Evolutionary conservation across 1,284 basidiomycete genomes (phyloP).

Genomic region (Neonothopanus nambi): DNA sequence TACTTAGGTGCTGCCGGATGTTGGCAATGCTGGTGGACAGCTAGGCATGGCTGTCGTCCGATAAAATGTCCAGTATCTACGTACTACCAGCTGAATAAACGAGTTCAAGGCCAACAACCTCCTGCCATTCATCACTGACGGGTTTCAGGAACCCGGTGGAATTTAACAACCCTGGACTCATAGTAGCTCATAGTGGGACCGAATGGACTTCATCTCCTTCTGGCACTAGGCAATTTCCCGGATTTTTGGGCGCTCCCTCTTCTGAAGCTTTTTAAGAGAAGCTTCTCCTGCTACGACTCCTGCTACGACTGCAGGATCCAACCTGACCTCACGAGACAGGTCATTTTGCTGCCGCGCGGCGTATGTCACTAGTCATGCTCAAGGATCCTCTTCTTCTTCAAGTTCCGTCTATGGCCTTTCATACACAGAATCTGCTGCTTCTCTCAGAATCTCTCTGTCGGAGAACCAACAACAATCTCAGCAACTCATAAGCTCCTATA

Average conservation of each 20-base stretch:
- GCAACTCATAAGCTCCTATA: too few relatives aligned
- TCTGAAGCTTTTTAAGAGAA: too few relatives aligned
- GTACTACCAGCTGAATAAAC: slow-evolving; percentile 36
- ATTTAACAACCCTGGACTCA: slow-evolving; percentile 61
- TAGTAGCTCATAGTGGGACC: slow-evolving; percentile 27
- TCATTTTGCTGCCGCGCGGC: slow-evolving; percentile 42
- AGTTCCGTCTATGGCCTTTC: too few relatives aligned
- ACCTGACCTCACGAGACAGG: slow-evolving; percentile 38
- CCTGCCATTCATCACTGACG: slow-evolving; percentile 45
- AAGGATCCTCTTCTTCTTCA: not conserved
- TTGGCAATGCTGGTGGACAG: slow-evolving; percentile 31
- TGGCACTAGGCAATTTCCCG: not conserved
- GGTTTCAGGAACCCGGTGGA: slow-evolving; percentile 64
- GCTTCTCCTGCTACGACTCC: not conserved
- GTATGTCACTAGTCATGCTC: not conserved
- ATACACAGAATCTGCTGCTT: too few relatives aligned
- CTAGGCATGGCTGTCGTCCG: slow-evolving; percentile 48
- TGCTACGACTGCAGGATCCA: slow-evolving; percentile 19
- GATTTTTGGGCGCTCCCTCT: not conserved
- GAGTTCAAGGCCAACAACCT: slow-evolving; percentile 26
- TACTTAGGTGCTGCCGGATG: slow-evolving; percentile 21
- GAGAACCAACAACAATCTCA: not conserved
- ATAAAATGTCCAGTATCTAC: slow-evolving; percentile 60
- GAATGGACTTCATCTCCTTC: not conserved
- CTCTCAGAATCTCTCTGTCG: too few relatives aligned